Base-by-base conservation (phyloP, 164 flowering plant genomes). In the Dillenia suffruticosa region DNA sequence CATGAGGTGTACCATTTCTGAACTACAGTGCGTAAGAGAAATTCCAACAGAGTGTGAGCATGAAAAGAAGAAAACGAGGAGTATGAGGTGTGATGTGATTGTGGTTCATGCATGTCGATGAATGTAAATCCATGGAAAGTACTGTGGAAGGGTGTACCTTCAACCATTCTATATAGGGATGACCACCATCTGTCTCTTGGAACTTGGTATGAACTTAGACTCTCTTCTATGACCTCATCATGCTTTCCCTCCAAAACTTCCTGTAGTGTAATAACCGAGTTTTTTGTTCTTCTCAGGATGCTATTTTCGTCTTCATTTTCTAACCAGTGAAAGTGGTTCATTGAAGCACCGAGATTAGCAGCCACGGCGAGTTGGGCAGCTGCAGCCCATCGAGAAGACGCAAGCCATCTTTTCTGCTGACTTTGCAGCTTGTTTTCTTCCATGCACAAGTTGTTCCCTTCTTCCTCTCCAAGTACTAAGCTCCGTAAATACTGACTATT, bases 141-240 rank as follows among this genome's bases (percentile, higher is more conserved):
- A 19, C 22, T 19, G n/a, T 10, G n/a, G 15, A 56, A 52, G 12
- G 12, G 43, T 24, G 46, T 88, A 94, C 99, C 97, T 87, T 91
- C 99, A 73, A 95, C 79, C 78, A 95, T 79, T 76, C 71, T 89
- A 77, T 86, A 92, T 44, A 95, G 86, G 58, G 99, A 46, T 40
- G 97, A 88, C 97, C 96, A 95, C 99, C 99, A 95, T 57, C 97
- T 81, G 61, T 92, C 97, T 64, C 74, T 75, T 5, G 97, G 78
- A 54, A 95, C 79, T 51, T 87, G 78, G 63, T 80, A 59, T 51
- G 81, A 78, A 32, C 74, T 72, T 11, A 94, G 76, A 0, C 88
- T 76, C 63, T 95, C 97, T 56, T 86, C 94, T 53, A 92, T 92
- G 26, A 4, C 86, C 70, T 78, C 74, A 64, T 87, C 81, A 68